These are phyloP conservation scores for Neonectria ditissima DNA, from an alignment of 2,329 filamentous ascomycete genomes.

Conservation along the genomic window DNA sequence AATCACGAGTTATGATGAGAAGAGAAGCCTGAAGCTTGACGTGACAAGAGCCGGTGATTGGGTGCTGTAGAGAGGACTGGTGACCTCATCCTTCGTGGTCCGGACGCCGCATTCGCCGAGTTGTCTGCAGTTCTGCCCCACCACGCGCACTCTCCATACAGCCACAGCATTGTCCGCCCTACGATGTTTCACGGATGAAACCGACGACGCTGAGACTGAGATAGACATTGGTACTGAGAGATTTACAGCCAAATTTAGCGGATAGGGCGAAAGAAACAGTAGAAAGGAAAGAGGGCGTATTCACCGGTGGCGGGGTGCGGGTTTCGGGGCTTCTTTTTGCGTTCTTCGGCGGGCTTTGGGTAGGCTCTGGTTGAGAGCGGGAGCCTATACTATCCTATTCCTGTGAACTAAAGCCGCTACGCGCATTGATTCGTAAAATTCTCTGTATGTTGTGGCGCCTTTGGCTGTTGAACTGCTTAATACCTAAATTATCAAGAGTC, in stretches of 20 bases:
- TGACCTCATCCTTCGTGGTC: constrained; percentile 14
- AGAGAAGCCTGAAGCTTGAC: not conserved
- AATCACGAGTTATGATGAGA: constrained; percentile 28
- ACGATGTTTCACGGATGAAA: not conserved
- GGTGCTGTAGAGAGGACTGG: not conserved
- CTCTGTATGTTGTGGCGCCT: not conserved
- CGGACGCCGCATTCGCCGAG: not conserved
- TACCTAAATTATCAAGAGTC: too few species aligned
- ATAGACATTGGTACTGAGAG: not conserved
- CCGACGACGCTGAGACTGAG: not conserved
- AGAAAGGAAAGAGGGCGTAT: not conserved
- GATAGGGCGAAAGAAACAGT: not conserved
- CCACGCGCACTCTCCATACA: not conserved
- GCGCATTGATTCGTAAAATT: constrained; percentile 5
- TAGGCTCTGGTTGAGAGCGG: not conserved
- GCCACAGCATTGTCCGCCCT: not conserved
- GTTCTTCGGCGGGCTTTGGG: not conserved
- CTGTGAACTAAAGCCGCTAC: constrained; percentile 11
- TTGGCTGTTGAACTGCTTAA: too few species aligned
- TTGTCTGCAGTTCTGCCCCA: not conserved
- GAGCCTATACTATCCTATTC: constrained; percentile 3
- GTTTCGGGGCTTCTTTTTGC: constrained; percentile 6
- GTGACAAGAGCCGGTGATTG: not conserved
- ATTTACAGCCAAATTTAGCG: not conserved
- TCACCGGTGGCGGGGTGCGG: not conserved